These are phyloP conservation scores for Yamadazyma buinensis DNA, from an alignment of 1,139 yeast genomes.

Conservation along the genomic window DNA sequence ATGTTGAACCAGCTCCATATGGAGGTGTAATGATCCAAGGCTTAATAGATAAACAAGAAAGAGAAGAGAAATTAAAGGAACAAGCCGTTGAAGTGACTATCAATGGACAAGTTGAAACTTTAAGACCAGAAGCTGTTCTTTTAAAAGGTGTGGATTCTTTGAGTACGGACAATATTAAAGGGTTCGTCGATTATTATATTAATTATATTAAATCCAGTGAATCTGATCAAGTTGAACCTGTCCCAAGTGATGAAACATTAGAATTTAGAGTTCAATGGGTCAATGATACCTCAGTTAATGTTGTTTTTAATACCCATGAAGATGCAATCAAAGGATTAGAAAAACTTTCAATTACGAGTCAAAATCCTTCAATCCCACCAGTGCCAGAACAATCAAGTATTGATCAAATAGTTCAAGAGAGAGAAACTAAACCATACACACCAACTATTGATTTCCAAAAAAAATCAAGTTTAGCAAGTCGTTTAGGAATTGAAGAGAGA, in stretches of 20 bases:
- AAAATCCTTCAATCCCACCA: conserved; percentile 14
- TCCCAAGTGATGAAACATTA: conserved; percentile 26
- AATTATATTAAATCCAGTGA: conserved; percentile 29
- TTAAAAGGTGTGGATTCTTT: conserved; percentile 66
- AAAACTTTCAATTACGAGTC: conserved; percentile 22
- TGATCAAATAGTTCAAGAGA: conserved; percentile 26
- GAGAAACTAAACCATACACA: conserved; percentile 35
- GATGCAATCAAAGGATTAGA: conserved; percentile 40
- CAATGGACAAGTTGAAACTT: conserved; percentile 26
- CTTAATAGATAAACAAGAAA: conserved; percentile 35
- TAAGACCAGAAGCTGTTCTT: conserved; percentile 49
- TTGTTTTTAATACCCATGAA: conserved; percentile 48
- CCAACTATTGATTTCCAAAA: conserved; percentile 37
- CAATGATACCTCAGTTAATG: conserved; percentile 56
- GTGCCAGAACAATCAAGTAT: conserved; percentile 15
- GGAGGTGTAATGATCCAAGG: conserved; percentile 43
- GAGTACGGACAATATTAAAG: conserved; percentile 60
- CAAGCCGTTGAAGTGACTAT: conserved; percentile 34
- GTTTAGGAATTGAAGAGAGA: conserved; percentile 24
- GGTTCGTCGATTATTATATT: conserved; percentile 49
- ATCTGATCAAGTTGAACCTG: conserved; percentile 6
- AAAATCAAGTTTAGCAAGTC: conserved; percentile 25
- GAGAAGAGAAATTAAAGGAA: conserved; percentile 26
- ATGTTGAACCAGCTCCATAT: conserved; percentile 35
- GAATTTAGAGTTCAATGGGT: conserved; percentile 63